Conservation (phyloP, 805 yeast species). For the Pichia gijzeniarum region DNA sequence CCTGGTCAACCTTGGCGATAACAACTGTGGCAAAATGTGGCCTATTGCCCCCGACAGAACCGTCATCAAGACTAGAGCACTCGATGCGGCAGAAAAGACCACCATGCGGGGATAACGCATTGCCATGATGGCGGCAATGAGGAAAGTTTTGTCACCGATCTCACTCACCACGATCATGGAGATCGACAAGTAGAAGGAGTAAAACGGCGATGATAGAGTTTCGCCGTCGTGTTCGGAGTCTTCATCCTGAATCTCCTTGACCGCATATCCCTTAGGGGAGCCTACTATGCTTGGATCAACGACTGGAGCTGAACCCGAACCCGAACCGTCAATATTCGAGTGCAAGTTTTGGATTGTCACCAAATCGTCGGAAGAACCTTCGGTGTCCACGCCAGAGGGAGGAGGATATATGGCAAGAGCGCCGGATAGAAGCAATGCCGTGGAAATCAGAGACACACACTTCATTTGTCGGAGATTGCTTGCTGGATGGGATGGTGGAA, state of each 20-base stretch:
- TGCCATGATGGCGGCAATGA: conserved; percentile 96
- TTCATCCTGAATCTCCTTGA: background rate
- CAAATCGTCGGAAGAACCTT: conserved; percentile 9
- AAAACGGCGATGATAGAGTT: conserved; percentile 10
- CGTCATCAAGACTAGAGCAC: conserved; percentile 86
- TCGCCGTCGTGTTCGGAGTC: background rate
- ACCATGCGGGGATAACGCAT: conserved; percentile 82
- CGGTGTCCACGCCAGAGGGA: conserved; percentile 8
- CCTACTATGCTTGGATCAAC: no score
- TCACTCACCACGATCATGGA: conserved; percentile 95
- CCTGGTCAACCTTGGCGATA: conserved; percentile 76
- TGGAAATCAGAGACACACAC: background rate
- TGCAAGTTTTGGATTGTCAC: conserved; percentile 14
- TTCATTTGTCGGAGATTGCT: conserved; percentile 1
- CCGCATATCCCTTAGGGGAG: no score
- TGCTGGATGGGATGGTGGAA: no score
- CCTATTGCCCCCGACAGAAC: conserved; percentile 86
- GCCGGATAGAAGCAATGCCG: background rate
- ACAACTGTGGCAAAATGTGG: conserved; percentile 77
- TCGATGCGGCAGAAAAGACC: conserved; percentile 84
- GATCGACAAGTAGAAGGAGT: conserved; percentile 66
- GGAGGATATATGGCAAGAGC: conserved; percentile 18
- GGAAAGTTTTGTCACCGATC: conserved; percentile 94
- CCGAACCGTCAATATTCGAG: background rate
- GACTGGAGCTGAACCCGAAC: no score